phyloP scores from a whole-genome alignment of 257 asterid genomes.

The Coffea canephora region DNA sequence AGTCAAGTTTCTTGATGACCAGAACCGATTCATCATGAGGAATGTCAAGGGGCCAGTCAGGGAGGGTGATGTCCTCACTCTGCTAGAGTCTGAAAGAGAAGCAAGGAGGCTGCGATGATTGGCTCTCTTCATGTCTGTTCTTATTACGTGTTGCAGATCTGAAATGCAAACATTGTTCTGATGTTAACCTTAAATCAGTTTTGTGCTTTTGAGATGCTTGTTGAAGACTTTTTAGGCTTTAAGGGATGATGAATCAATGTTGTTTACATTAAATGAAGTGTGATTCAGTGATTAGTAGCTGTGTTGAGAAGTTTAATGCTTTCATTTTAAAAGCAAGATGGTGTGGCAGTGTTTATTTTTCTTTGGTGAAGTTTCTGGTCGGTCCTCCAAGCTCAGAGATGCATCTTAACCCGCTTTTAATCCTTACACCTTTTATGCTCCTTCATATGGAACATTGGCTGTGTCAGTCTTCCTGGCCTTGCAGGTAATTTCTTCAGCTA shows the following conservation, averaged over 20 bases:
- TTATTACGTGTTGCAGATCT: neutral
- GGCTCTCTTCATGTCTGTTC: neutral
- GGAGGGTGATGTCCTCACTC: slow-evolving; percentile 35
- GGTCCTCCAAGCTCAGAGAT: too few species aligned
- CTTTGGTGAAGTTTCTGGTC: too few species aligned
- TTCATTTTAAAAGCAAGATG: too few species aligned
- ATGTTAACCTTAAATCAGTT: neutral
- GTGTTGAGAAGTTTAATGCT: neutral
- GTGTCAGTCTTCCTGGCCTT: too few species aligned
- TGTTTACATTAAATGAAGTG: neutral
- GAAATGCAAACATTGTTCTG: neutral
- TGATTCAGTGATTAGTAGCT: neutral
- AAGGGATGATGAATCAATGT: too few species aligned
- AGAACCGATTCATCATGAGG: slow-evolving; percentile 33
- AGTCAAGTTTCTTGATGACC: slow-evolving; percentile 35
- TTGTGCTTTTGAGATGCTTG: neutral
- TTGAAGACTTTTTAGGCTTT: too few species aligned
- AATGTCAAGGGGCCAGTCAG: slow-evolving; percentile 39
- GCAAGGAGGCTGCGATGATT: slow-evolving; percentile 34
- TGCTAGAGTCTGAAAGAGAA: slow-evolving; percentile 39
- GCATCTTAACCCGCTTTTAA: too few species aligned
- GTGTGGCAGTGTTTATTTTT: too few species aligned
- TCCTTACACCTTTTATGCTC: too few species aligned
- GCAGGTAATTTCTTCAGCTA: too few species aligned
- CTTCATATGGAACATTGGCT: too few species aligned